Conservation (phyloP, 2,329 filamentous ascomycete genomes). For the Fragosphaeria purpurea region DNA sequence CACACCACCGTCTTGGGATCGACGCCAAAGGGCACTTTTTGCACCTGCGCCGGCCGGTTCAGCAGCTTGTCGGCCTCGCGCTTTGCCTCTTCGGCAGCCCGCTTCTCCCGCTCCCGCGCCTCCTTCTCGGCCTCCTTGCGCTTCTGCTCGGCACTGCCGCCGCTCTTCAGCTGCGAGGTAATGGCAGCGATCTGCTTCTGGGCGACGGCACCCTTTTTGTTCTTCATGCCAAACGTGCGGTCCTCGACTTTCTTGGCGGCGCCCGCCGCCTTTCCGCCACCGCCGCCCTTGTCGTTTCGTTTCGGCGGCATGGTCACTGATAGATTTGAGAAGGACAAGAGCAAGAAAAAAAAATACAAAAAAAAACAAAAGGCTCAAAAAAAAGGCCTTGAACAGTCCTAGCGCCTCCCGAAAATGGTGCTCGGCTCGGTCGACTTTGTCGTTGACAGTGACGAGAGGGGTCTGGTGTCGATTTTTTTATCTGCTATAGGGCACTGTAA, state of each 20-base stretch:
- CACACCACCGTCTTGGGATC: conserved; percentile 97
- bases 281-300: conserved; percentile 40
- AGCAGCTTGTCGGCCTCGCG: conserved; percentile 73
- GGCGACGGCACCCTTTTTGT: conserved; percentile 89
- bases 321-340: not conserved
- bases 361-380: not conserved
- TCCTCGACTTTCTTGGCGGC: conserved; percentile 66
- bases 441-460: too few species aligned
- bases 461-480: not conserved
- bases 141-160: conserved; percentile 82
- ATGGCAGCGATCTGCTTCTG: conserved; percentile 87
- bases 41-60: conserved; percentile 85
- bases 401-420: too few species aligned
- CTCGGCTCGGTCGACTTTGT: too few species aligned
- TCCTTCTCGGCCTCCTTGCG: conserved; percentile 59
- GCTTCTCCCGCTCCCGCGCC: conserved; percentile 75
- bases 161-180: conserved; percentile 58
- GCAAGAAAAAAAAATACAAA: not conserved
- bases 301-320: conserved; percentile 62
- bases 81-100: conserved; percentile 75
- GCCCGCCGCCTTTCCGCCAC: conserved; percentile 42
- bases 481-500: not conserved
- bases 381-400: not conserved
- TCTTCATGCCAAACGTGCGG: conserved; percentile 99
- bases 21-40: conserved; percentile 95